phyloP scores from a whole-genome alignment of 2,329 filamentous ascomycete genomes.

The Calonectria leucothoes region DNA sequence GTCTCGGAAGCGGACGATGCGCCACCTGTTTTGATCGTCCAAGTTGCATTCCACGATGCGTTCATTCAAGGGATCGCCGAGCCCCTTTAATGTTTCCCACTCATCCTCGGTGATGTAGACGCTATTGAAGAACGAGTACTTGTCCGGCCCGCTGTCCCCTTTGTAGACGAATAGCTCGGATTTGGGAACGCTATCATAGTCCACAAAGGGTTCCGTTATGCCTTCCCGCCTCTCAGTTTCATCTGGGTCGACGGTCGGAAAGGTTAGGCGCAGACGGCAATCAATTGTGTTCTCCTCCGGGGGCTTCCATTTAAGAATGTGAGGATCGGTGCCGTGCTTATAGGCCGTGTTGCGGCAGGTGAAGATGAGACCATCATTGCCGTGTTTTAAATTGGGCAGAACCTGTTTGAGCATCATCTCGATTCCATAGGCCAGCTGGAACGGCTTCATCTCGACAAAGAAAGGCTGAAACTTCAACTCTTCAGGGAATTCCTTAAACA shows the following conservation, averaged over 20 bases:
- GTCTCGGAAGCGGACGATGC: slow-evolving; percentile 89
- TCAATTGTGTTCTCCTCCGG: slow-evolving; percentile 96
- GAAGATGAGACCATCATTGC: slow-evolving; percentile 97
- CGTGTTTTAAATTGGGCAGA: slow-evolving; percentile 86
- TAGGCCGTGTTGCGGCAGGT: slow-evolving; percentile 92
- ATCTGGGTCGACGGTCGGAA: slow-evolving; percentile 77
- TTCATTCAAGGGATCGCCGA: slow-evolving; percentile 83
- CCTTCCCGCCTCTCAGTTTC: slow-evolving; percentile 76
- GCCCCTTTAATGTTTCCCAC: slow-evolving; percentile 83
- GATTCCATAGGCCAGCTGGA: slow-evolving; percentile 89
- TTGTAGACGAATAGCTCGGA: slow-evolving; percentile 78
- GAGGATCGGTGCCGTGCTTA: slow-evolving; percentile 87
- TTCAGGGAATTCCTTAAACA: slow-evolving; percentile 74
- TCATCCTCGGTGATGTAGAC: slow-evolving; percentile 80
- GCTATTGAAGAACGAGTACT: slow-evolving; percentile 74
- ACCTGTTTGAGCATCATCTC: slow-evolving; percentile 93
- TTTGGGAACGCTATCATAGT: slow-evolving; percentile 85
- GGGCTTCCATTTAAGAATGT: slow-evolving; percentile 99
- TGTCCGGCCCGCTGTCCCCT: slow-evolving; percentile 63
- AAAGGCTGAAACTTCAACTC: slow-evolving; percentile 81
- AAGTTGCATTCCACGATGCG: slow-evolving; percentile 91
- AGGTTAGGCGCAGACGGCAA: slow-evolving; percentile 83
- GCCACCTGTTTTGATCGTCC: slow-evolving; percentile 81
- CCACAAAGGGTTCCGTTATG: slow-evolving; percentile 70
- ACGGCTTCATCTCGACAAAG: slow-evolving; percentile 86